Evolutionary conservation across 805 yeast species (phyloP), one percentile per base, ranked within the genome.

Genomic region (Candida orba): DNA sequence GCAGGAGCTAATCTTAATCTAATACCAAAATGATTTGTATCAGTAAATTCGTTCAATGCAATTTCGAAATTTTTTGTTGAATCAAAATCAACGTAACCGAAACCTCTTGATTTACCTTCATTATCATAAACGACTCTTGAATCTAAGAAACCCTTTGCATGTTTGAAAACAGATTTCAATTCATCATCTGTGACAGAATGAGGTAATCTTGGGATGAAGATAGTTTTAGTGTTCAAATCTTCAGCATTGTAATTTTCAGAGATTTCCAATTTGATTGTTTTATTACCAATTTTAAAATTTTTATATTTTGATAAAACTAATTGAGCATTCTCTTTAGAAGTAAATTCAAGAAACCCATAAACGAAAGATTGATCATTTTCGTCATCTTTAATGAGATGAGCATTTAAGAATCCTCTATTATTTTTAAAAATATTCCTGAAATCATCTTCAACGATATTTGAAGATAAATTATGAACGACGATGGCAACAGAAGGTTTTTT

Each of bases 1-100:
- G 25, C 37, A 22, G 17, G 22, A 10, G 14, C 34, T 8, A 33
- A 18, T 20, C 24, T 25, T 12, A 34, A 20, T 10, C 17, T 25
- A 3, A 12, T 34, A 6, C 32, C 42, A 7, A 22, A 22, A 6
- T 25, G 36, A 9, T 18, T 8, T 6, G 33, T 14, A 8, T 17
- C 33, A 10, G 4, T 5, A 29, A 25, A 29, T 12, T 10, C 8
- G 5, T 17, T 12, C 6, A 37, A 12, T 4, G 39, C 39, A 18
- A 15, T 13, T 20, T 30, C 35, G 6, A 20, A 14, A 14, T 38
- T 22, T 30, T 31, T 29, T 14, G 29, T 18, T 4, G 40, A 8
- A 9, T 38, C 29, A 23, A 38, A 38, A 22, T 38, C 40, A 14
- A 38, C n/a, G 14, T 22, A 38, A 14, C 33, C 40, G n/a, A 38